A percentile compares a stretch with the other conserved stretches of the same genome.
phyloP scores from a whole-genome alignment of 2,329 filamentous ascomycete genomes.

The Colletotrichum spinosum region DNA sequence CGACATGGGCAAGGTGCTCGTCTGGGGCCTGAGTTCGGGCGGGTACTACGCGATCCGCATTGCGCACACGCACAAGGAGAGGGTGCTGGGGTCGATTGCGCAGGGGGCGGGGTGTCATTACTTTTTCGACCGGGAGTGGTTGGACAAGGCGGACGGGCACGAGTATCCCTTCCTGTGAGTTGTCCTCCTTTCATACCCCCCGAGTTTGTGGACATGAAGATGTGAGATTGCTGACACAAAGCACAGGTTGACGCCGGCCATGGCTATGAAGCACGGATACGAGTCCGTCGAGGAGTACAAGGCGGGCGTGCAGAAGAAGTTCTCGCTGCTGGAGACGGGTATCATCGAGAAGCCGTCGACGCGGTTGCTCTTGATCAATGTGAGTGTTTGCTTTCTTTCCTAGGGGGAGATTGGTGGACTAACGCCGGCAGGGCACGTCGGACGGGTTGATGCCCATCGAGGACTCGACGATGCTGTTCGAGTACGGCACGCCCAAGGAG shows the following conservation, averaged over 20 bases:
- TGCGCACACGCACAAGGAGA: slow-evolving; percentile 72
- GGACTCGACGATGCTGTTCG: slow-evolving; percentile 73
- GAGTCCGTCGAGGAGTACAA: slow-evolving; percentile 65
- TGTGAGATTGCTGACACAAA: background rate
- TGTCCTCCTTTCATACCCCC: background rate
- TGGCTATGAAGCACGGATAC: slow-evolving; percentile 74
- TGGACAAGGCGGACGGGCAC: slow-evolving; percentile 71
- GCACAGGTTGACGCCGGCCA: slow-evolving; percentile 60
- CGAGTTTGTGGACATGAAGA: background rate
- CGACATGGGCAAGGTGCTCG: slow-evolving; percentile 67
- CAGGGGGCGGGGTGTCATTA: slow-evolving; percentile 68
- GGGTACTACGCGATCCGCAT: slow-evolving; percentile 76
- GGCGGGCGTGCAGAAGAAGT: slow-evolving; percentile 67
- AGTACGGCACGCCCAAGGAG: slow-evolving; percentile 75
- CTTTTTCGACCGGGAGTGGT: slow-evolving; percentile 65
- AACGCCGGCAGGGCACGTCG: slow-evolving; percentile 60
- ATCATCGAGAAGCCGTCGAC: slow-evolving; percentile 67
- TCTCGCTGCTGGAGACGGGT: slow-evolving; percentile 70
- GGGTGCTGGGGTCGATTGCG: slow-evolving; percentile 67
- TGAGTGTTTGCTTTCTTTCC: slow-evolving; percentile 45
- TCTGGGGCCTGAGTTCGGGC: slow-evolving; percentile 74
- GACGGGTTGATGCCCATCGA: slow-evolving; percentile 77
- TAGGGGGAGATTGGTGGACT: background rate
- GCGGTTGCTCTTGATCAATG: slow-evolving; percentile 71
- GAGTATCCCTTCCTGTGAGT: slow-evolving; percentile 72